Evolutionary conservation across 1,284 basidiomycete species (phyloP).

Genomic region (Ustilago lituana): DNA sequence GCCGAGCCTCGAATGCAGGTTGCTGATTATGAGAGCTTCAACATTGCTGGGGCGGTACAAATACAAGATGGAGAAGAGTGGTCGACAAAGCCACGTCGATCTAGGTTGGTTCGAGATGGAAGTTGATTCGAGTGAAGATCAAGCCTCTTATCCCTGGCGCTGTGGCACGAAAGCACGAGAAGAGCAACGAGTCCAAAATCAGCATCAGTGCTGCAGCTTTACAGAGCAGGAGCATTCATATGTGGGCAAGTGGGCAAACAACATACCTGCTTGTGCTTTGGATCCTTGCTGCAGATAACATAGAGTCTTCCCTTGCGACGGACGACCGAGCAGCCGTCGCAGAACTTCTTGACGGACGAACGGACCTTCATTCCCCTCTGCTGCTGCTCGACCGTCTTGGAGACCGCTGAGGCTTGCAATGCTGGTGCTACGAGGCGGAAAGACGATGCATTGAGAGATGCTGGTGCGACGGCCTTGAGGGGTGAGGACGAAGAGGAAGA

Average conservation of each 20-base stretch:
- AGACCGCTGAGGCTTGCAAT: constrained; percentile 1
- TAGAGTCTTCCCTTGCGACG: constrained; percentile 87
- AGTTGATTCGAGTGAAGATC: neutral
- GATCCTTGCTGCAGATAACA: constrained; percentile 91
- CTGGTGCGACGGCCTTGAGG: constrained; percentile 6
- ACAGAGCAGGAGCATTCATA: neutral
- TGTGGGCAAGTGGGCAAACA: too few relatives aligned
- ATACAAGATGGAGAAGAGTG: neutral
- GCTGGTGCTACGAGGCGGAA: neutral
- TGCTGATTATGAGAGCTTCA: too few relatives aligned
- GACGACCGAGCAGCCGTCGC: constrained; percentile 67
- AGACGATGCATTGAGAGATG: neutral
- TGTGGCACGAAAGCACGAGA: neutral
- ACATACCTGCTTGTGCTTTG: constrained; percentile 96
- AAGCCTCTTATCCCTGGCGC: constrained; percentile 16
- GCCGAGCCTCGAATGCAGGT: too few relatives aligned
- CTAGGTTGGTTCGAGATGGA: too few relatives aligned
- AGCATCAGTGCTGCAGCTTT: neutral
- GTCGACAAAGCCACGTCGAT: too few relatives aligned
- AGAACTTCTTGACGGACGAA: constrained; percentile 82
- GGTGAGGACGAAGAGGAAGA: constrained; percentile 18
- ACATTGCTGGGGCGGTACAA: neutral
- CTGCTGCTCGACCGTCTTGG: constrained; percentile 23
- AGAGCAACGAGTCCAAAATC: neutral
- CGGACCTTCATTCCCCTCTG: constrained; percentile 92